Base-by-base conservation (phyloP, 257 asterid species). In the Primulina tabacum region DNA sequence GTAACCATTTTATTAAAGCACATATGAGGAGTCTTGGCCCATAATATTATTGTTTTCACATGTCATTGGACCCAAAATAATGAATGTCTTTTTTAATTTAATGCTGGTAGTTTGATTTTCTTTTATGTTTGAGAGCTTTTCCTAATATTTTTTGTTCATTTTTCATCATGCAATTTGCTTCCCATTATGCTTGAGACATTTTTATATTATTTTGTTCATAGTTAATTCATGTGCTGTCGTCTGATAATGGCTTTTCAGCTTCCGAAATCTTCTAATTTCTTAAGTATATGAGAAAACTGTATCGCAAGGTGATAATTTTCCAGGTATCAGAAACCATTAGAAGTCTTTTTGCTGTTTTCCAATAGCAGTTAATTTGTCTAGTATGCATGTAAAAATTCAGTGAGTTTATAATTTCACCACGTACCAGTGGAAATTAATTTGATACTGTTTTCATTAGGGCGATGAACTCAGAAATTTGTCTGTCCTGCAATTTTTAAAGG, bases 71-170 rank as follows among this genome's bases (percentile, higher is more conserved):
- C 18, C 63, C 58, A 53, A 43, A 52, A 65, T 53, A 24, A 28
- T 65, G 52, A 59, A 73, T 12, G 9, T 58, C 40, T 17, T 62
- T 72, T 17, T 8, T 28, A 67, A 30, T 9, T 20, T 5, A 34
- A n/a, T 28, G 63, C 43, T 57, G 55, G 66, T 68, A 69, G n/a
- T 62, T 64, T 2, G 11, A 30, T 75, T 58, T 59, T 32, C 21
- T 34, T 65, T 50, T 34, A 71, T 63, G 64, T 34, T 67, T 53
- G 43, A 26, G 40, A 63, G 37, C 30, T 28, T 28, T 28, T 28
- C 30, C 30, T 28, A 28, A 28, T 28, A 28, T 28, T 28, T 28
- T 28, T 28, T 3, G 30, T 28, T 28, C 30, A 28, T 28, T 28
- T 28, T 28, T 28, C 30, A 28, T 28, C 30, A 28, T 28, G 30